Conservation (phyloP, 768 basidiomycete species). For the Paxillus rubicundulus region DNA sequence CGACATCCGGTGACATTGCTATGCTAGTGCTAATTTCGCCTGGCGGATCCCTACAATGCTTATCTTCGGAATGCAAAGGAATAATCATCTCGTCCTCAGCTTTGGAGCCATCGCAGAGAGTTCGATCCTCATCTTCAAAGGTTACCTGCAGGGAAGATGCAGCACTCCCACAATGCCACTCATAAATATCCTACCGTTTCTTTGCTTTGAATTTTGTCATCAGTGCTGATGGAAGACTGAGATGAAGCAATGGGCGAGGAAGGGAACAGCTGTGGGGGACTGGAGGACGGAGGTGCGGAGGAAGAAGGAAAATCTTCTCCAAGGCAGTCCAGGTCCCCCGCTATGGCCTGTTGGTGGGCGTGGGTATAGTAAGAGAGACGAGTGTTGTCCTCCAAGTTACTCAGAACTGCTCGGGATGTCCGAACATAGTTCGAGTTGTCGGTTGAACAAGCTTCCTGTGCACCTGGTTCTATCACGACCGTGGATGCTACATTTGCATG, state of each 20-base stretch:
- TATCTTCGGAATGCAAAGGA: not conserved
- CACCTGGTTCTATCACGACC: not conserved
- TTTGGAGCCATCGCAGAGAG: not conserved
- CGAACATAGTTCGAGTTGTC: not conserved
- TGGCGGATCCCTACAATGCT: not conserved
- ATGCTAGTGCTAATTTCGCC: not conserved
- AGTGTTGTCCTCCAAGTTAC: not conserved
- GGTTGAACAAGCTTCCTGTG: not conserved
- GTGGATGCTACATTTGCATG: not conserved
- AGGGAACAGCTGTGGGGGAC: slow-evolving; percentile 43
- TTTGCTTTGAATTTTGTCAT: slow-evolving; percentile 2
- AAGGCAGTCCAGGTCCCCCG: slow-evolving; percentile 2
- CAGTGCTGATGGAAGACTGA: slow-evolving; percentile 22
- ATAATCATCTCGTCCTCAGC: not conserved
- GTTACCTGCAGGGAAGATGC: not conserved
- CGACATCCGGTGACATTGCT: no score
- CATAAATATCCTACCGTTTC: slow-evolving; percentile 14
- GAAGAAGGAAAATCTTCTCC: slow-evolving; percentile 12
- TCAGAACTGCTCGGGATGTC: not conserved
- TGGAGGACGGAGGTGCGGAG: slow-evolving; percentile 43
- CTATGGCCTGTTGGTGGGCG: slow-evolving; percentile 1
- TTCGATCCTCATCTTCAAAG: not conserved
- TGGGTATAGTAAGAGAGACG: not conserved
- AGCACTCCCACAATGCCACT: not conserved
- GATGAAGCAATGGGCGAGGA: slow-evolving; percentile 41